Evolutionary conservation across 495 filamentous ascomycete species (phyloP), one percentile per base, ranked within the genome.

Genomic region (Podospora tetraspora): DNA sequence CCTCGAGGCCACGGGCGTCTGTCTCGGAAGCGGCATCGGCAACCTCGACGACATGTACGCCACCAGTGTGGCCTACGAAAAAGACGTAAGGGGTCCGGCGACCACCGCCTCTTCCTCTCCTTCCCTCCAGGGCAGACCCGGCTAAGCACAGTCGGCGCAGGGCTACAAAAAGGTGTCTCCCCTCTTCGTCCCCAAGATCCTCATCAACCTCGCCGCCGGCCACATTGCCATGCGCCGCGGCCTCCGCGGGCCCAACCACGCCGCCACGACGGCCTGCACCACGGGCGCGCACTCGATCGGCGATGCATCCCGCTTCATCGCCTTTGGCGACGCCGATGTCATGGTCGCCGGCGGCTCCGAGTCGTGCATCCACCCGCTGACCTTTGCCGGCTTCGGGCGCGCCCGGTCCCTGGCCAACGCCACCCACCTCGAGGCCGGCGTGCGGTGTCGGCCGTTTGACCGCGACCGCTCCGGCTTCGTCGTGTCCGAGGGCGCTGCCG

Each of bases 271-370:
- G 24, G 95, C 95, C 61, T 99, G 95, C 72, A 97, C 95, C 0
- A 97, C 95, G 1, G 94, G 94, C 3, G 93, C 93, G 9, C 94
- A 99, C 81, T 91, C 93, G 8, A 89, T 99, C 67, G 94, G 94
- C 30, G 95, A 99, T 74, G 95, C 95, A 37, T 87, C 90, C 57
- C 88, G 94, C 11, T 93, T 97, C 74, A 96, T 99, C 71, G 87
- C 91, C 29, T 91, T 86, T 79, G 92, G 92, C 30, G 94, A 97
- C 74, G 94, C 94, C 24, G 86, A 96, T 74, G 88, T 98, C 25
- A 97, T 99, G 93, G 80, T 99, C 13, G 93, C 95, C 43, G 95
- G 95, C 30, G 94, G 93, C 13, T 87, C 93, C 10, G 95, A 99
- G 79, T 93, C 94, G 2, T 99, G 95, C 77, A 96, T 99, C 68